A percentile compares a stretch with the other conserved stretches of the same genome.
These are phyloP conservation scores for Caryopteris hybrid DNA, from an alignment of 305 asterid species.

Conservation along the genomic window DNA sequence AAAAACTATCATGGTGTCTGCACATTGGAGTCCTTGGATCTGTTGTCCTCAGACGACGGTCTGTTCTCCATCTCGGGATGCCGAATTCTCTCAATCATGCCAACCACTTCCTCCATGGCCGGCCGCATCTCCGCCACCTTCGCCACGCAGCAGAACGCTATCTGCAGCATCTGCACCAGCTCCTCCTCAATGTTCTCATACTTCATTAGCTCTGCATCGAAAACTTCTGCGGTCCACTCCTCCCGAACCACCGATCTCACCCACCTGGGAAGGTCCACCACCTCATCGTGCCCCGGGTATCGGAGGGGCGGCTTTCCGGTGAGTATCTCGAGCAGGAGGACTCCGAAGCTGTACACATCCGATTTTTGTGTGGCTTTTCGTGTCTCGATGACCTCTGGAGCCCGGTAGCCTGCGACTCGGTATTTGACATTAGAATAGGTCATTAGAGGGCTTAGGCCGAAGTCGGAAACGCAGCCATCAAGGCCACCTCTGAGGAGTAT, in stretches of 20 bases:
- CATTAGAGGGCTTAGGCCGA: constrained; percentile 64
- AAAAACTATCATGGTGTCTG: constrained; percentile 46
- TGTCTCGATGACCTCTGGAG: constrained; percentile 86
- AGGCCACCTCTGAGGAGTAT: constrained; percentile 51
- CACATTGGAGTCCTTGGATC: constrained; percentile 56
- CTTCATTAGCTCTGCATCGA: constrained; percentile 68
- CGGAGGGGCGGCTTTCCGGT: constrained; percentile 82
- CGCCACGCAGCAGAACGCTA: constrained; percentile 75
- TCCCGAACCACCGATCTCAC: constrained; percentile 91
- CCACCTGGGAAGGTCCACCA: constrained; percentile 92
- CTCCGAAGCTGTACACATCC: constrained; percentile 94
- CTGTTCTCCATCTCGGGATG: constrained; percentile 47
- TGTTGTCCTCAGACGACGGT: constrained; percentile 69
- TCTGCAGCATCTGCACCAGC: constrained; percentile 95
- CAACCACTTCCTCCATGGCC: constrained; percentile 61
- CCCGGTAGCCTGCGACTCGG: constrained; percentile 74
- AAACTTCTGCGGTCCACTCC: constrained; percentile 99
- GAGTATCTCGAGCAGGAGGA: constrained; percentile 76
- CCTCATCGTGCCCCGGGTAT: constrained; percentile 58
- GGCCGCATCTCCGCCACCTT: constrained; percentile 69
- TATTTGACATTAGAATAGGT: constrained; percentile 47
- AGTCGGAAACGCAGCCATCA: constrained; percentile 66
- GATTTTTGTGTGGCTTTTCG: constrained; percentile 67
- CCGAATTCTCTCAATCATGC: constrained; percentile 68
- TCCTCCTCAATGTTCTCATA: constrained; percentile 70